phyloP scores from a whole-genome alignment of 2,329 filamentous ascomycete genomes.

The Claviceps sp. region DNA sequence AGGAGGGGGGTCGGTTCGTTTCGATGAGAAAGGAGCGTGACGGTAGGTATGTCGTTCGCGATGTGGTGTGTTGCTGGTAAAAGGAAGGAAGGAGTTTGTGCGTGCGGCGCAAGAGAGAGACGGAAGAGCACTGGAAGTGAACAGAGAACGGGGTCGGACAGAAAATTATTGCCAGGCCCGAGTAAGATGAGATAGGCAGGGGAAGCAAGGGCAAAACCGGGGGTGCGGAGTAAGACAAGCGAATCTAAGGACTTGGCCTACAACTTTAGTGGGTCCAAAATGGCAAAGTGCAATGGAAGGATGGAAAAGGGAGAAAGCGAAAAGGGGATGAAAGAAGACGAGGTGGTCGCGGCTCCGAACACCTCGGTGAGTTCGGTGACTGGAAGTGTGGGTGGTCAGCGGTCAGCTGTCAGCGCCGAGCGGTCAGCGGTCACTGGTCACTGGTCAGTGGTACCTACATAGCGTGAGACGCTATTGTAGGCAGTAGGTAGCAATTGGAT shows the following conservation, averaged over 20 bases:
- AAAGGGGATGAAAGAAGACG: background rate
- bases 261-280: background rate
- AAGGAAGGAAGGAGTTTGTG: background rate
- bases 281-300: background rate
- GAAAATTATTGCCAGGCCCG: background rate
- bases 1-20: background rate
- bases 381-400: no score
- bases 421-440: no score
- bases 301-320: background rate
- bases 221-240: background rate
- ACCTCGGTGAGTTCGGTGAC: no score
- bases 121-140: background rate
- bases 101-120: background rate
- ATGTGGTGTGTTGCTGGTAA: no score
- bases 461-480: no score
- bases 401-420: no score
- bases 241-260: background rate
- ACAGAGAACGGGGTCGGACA: background rate
- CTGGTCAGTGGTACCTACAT: no score
- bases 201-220: background rate
- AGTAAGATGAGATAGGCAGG: background rate
- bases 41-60: background rate
- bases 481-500: no score
- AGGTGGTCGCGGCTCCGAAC: background rate
- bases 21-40: background rate